Base-by-base conservation (phyloP, 1,139 yeast species). In the Suhomyces taliae region DNA sequence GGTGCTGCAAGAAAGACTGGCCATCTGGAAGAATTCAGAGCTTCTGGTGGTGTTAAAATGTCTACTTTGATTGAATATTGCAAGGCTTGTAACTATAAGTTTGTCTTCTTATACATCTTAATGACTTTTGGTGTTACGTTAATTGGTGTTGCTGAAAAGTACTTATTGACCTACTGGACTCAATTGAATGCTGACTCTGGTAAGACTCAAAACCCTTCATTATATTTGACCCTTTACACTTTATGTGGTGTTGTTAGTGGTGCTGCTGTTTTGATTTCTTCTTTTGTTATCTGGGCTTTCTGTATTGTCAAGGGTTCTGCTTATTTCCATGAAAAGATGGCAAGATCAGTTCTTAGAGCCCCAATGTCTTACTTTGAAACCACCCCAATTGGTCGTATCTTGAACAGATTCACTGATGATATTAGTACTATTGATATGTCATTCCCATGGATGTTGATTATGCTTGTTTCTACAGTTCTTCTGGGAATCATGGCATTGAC, bases 341-440 rank as follows among this genome's bases (percentile, higher is more conserved):
- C 67, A 11, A 49, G 54, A 11, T 51, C 64, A 7, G 62, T 66
- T 7, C 53, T 66, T 46, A 53, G 66, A 35, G 56, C 66, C 6
- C 70, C 70, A 12, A 66, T 66, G 70, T 60, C 66, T 0, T 66
- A 64, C 50, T 66, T 66, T 40, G 70, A 66, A 46, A 66, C 70
- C 24, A 65, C 69, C 2, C 70, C 70, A 9, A 55, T 64, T 26
- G 70, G 69, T 4, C 49, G 70, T 43, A 62, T 66, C 36, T 57
- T 66, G 55, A 66, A 66, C 52, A 53, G 70, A 43, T 65, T 66
- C 48, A 59, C 69, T 0, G 69, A 66, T 27, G 70, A 66, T 46
- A 58, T 66, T 5, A 50, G 60, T 24, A 49, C 50, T 8, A 54
- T 65, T 40, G 70, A 66, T 48, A 54, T 55, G 49, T 56, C 53